These are phyloP conservation scores for Prunus davidiana DNA, from an alignment of 306 rosid species.

Conservation along the genomic window DNA sequence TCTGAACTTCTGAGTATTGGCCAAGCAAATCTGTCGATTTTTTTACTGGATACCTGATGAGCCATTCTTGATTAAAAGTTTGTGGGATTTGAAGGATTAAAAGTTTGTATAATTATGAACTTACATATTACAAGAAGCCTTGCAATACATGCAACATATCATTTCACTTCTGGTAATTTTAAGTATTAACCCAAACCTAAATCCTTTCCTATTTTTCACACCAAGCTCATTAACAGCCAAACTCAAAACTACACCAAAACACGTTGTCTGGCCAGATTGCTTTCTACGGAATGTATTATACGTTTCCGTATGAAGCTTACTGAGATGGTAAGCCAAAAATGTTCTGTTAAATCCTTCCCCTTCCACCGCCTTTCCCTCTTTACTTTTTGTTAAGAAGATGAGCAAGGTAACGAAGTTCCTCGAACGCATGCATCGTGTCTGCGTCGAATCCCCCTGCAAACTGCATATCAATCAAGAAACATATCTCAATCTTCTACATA, in stretches of 20 bases:
- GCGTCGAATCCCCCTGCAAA: conserved; percentile 99
- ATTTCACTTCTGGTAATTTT: background rate
- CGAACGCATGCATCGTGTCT: conserved; percentile 95
- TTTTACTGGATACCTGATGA: background rate
- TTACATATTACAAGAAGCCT: background rate
- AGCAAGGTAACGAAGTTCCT: conserved; percentile 90
- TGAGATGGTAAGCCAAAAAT: conserved; percentile 39
- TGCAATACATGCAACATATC: background rate
- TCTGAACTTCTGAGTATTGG: background rate
- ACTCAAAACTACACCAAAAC: background rate
- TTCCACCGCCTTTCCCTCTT: background rate
- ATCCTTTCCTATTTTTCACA: background rate
- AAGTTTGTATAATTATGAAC: too few relatives aligned
- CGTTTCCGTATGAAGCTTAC: conserved; percentile 26
- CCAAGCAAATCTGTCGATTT: background rate
- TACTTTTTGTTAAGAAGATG: conserved; percentile 77
- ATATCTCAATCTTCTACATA: conserved; percentile 2
- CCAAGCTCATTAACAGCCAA: background rate
- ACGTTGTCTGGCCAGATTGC: background rate
- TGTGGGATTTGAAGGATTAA: background rate
- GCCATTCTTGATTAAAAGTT: background rate
- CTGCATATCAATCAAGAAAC: conserved; percentile 42
- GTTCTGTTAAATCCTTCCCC: background rate
- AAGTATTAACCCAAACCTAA: too few relatives aligned
- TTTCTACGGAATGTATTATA: background rate